phyloP scores from a whole-genome alignment of 2,329 filamentous ascomycete species.

The Alternaria sp. region DNA sequence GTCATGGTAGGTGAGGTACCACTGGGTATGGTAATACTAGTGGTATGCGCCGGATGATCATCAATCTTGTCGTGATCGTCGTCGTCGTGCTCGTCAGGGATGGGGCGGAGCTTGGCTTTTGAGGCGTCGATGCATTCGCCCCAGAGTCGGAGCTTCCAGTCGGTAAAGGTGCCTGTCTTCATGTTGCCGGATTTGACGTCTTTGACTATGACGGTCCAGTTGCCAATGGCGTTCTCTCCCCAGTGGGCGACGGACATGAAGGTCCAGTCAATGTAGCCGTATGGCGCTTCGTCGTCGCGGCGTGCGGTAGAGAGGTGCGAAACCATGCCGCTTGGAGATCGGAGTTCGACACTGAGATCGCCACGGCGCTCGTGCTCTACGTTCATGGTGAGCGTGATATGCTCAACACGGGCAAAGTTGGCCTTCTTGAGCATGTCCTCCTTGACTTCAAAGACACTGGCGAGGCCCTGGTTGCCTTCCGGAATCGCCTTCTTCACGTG shows the following conservation, averaged over 20 bases:
- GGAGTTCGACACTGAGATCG: slow-evolving; percentile 89
- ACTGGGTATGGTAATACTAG: slow-evolving; percentile 56
- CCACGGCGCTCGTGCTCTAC: slow-evolving; percentile 85
- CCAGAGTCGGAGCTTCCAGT: slow-evolving; percentile 96
- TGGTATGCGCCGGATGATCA: slow-evolving; percentile 66
- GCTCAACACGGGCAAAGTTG: slow-evolving; percentile 87
- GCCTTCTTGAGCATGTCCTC: slow-evolving; percentile 78
- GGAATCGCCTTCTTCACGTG: slow-evolving; percentile 87
- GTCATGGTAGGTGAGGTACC: slow-evolving; percentile 53
- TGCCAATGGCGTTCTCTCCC: slow-evolving; percentile 87
- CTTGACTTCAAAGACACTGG: slow-evolving; percentile 82
- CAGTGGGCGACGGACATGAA: slow-evolving; percentile 99
- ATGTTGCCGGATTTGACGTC: slow-evolving; percentile 77
- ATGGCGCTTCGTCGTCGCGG: slow-evolving; percentile 67
- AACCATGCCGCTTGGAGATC: slow-evolving; percentile 80
- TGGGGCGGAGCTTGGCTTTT: slow-evolving; percentile 76
- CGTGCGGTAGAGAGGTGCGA: slow-evolving; percentile 84
- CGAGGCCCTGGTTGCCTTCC: slow-evolving; percentile 79
- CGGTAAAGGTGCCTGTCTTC: slow-evolving; percentile 77
- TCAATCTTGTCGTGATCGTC: slow-evolving; percentile 73
- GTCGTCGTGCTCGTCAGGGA: slow-evolving; percentile 84
- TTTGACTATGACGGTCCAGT: slow-evolving; percentile 89
- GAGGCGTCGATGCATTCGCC: slow-evolving; percentile 81
- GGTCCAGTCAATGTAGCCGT: slow-evolving; percentile 92
- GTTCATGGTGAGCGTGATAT: slow-evolving; percentile 98